These are phyloP conservation scores for Vaccinium macrocarpon DNA, from an alignment of 148 eudicot species.

Conservation along the genomic window DNA sequence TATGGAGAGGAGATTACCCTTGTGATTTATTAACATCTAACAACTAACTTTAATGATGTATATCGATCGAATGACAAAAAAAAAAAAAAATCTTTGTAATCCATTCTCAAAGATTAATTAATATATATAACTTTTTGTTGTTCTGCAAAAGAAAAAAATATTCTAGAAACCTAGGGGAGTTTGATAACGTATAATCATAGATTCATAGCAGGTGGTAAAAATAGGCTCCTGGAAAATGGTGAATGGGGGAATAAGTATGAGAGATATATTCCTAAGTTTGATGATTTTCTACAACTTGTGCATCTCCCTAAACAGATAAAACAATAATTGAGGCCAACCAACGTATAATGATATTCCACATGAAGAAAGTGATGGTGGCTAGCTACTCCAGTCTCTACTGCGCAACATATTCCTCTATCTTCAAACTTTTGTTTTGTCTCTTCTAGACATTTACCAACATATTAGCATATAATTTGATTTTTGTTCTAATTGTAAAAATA, in stretches of 20 bases:
- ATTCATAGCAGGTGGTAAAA: neutral
- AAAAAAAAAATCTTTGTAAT: too few relatives aligned
- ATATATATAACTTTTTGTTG: too few relatives aligned
- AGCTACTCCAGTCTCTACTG: neutral
- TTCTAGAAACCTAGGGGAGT: neutral
- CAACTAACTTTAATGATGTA: too few relatives aligned
- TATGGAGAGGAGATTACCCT: too few relatives aligned
- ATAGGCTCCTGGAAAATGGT: neutral
- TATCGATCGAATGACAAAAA: too few relatives aligned
- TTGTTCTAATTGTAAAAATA: too few relatives aligned
- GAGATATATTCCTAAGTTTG: conserved; percentile 24
- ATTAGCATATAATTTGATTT: too few relatives aligned
- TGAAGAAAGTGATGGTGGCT: conserved; percentile 3
- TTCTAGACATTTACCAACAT: neutral
- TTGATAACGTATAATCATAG: neutral
- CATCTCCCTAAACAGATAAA: neutral
- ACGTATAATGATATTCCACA: neutral
- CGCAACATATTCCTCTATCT: neutral
- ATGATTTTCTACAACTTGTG: conserved; percentile 14
- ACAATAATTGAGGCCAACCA: neutral
- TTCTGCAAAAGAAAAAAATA: too few relatives aligned
- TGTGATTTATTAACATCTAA: too few relatives aligned
- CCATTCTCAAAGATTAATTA: too few relatives aligned
- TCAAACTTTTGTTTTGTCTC: neutral
- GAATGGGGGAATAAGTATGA: conserved; percentile 12